Base-by-base conservation (phyloP, 495 filamentous ascomycete genomes). In the Hypoxylon perforatum region DNA sequence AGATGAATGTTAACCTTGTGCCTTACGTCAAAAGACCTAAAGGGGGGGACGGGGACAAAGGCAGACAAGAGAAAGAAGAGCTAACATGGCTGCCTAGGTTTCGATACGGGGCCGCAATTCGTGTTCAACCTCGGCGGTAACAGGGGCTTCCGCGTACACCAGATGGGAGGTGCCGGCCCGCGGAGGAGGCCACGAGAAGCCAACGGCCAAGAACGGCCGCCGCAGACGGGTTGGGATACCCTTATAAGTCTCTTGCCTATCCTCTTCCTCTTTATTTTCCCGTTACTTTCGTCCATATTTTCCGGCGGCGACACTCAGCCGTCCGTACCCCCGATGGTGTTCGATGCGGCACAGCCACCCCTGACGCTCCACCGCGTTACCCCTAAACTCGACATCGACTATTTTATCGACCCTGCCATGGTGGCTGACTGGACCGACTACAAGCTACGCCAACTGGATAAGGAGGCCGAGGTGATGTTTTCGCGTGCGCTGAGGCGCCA, bases 71-170 rank as follows among this genome's bases (percentile, higher is more conserved):
- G 3, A 18, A 30, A 21, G 5, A 25, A 17, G 9, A 14, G 41
- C 54, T 58, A 44, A 61, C 52, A n/a, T 6, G 22, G 11, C 1
- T 18, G 5, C 1, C 30, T 28, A 84, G 80, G 72, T 60, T 89
- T 92, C 75, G 84, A 89, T 78, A 86, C 86, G 25, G 92, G 91
- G 14, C 91, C 91, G 11, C 88, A 91, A 71, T 97, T 96, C 75
- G 90, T 94, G 48, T 97, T 97, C 81, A 96, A 96, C 74, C 85
- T 96, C 71, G 91, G 91, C 56, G 91, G 90, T 2, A 92, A 92
- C 22, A 89, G 92, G 3, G 90, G 90, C 9, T 87, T 96, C 70
- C 83, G 92, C 48, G 91, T 96, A 49, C 92, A 95, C 74, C 92
- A 94, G 68, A 95, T 96, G 73, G 92, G 91, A 41, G 91, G 92